Conservation (phyloP, 768 basidiomycete species). For the Boletus sensibilis region DNA sequence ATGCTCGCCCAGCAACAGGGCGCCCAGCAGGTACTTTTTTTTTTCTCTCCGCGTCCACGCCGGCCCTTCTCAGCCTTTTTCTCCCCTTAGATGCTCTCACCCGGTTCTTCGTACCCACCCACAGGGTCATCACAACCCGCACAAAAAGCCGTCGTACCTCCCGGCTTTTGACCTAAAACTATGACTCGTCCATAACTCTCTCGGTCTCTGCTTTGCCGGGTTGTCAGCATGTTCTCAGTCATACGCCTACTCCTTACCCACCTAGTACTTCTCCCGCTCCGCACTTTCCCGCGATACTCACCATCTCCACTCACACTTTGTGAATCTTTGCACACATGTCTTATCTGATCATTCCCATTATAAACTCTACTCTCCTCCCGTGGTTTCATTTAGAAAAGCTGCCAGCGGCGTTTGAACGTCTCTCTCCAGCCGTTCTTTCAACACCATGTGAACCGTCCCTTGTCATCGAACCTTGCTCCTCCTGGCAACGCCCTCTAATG, state of each 20-base stretch:
- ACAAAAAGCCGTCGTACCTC: conserved; percentile 68
- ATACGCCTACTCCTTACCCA: conserved; percentile 14
- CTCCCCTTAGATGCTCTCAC: conserved; percentile 65
- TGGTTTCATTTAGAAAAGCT: conserved; percentile 18
- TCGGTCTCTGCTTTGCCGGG: neutral
- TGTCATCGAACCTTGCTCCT: conserved; percentile 14
- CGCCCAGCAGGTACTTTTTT: conserved; percentile 72
- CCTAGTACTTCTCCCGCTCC: conserved; percentile 16
- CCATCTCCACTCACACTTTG: conserved; percentile 5
- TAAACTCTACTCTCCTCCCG: conserved; percentile 23
- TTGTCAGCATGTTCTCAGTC: conserved; percentile 6
- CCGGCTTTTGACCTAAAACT: conserved; percentile 65
- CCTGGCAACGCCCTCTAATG: conserved; percentile 33
- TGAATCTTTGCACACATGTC: conserved; percentile 21
- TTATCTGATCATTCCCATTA: conserved; percentile 30
- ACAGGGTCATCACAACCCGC: conserved; percentile 38
- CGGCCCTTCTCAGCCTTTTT: conserved; percentile 11
- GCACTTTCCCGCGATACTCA: conserved; percentile 13
- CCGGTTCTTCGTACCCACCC: conserved; percentile 54
- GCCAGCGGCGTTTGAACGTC: conserved; percentile 29
- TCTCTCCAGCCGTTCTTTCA: conserved; percentile 11
- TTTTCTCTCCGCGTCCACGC: neutral
- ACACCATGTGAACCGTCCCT: conserved; percentile 20
- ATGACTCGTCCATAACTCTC: neutral
- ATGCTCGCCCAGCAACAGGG: conserved; percentile 92